A percentile compares a stretch with the other conserved stretches of the same genome.
Evolutionary conservation across 305 asterid genomes (phyloP).

Genomic region (Plantago coronopus): DNA sequence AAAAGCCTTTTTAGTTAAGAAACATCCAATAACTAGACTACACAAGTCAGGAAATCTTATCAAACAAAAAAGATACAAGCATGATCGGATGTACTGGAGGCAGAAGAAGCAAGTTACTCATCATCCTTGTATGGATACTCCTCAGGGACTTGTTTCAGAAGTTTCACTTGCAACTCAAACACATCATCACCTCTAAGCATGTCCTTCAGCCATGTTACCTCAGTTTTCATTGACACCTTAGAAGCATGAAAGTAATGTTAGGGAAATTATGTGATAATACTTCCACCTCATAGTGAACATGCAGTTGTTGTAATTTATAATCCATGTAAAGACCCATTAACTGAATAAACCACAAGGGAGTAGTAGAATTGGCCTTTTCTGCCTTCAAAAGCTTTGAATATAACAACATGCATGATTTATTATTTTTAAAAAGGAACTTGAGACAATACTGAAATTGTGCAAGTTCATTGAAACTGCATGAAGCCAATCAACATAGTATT

Average conservation of each 20-base stretch:
- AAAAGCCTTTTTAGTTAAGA: not conserved
- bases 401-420: not conserved
- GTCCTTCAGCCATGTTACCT: constrained; percentile 95
- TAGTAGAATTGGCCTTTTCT: not conserved
- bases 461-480: not conserved
- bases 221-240: constrained; percentile 96
- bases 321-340: too few species aligned
- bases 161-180: constrained; percentile 89
- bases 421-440: not conserved
- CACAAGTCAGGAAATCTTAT: not conserved
- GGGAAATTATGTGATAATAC: not conserved
- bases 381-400: too few species aligned
- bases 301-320: not conserved
- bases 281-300: not conserved
- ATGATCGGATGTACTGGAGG: not conserved
- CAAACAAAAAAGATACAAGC: not conserved
- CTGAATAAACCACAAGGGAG: not conserved
- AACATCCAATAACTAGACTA: not conserved
- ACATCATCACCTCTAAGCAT: constrained; percentile 97
- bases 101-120: constrained; percentile 49
- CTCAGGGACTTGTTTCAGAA: constrained; percentile 92
- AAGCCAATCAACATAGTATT: not conserved
- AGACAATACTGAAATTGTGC: not conserved
- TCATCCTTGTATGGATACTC: constrained; percentile 98
- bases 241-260: not conserved